A percentile compares a stretch with the other conserved stretches of the same genome.
Evolutionary conservation across 768 basidiomycete species (phyloP).

Genomic region (Dendrothele bispora): DNA sequence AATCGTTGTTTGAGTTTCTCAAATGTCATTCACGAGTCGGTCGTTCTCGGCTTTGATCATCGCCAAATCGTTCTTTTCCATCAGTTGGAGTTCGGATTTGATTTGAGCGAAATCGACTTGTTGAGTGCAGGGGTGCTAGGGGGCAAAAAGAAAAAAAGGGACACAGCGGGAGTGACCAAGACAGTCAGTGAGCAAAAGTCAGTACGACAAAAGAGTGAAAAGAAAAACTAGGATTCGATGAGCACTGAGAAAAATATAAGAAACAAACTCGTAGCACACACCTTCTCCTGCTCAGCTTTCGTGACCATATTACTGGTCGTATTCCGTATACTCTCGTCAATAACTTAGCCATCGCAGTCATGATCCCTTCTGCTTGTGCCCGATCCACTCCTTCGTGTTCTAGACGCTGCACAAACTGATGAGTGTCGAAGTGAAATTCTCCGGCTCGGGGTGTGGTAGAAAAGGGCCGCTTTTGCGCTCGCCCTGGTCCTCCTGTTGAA

Average conservation of each 20-base stretch:
- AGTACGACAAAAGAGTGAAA: not conserved
- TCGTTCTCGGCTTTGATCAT: conserved; percentile 97
- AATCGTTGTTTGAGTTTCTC: conserved; percentile 94
- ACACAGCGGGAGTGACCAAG: too few relatives aligned
- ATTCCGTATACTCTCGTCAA: conserved; percentile 94
- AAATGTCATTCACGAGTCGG: conserved; percentile 83
- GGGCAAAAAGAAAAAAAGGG: too few relatives aligned
- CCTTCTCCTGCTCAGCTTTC: conserved; percentile 96
- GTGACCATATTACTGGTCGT: conserved; percentile 97
- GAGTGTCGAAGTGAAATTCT: conserved; percentile 95
- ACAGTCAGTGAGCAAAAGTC: not conserved
- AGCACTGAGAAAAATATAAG: too few relatives aligned
- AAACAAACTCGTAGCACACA: conserved; percentile 38
- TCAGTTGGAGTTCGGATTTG: conserved; percentile 93
- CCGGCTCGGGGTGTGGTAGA: conserved; percentile 17
- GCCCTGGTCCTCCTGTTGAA: too few relatives aligned
- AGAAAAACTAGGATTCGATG: too few relatives aligned
- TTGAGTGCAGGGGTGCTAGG: conserved; percentile 91
- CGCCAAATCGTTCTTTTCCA: conserved; percentile 95
- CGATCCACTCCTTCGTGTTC: conserved; percentile 88
- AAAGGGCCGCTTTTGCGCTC: conserved; percentile 8
- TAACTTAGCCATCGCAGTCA: conserved; percentile 95
- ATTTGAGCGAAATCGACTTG: conserved; percentile 97
- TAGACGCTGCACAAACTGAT: conserved; percentile 89
- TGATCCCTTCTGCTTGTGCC: conserved; percentile 94